phyloP scores from a whole-genome alignment of 139 green algal genomes.

The Picochlorum sp. region DNA sequence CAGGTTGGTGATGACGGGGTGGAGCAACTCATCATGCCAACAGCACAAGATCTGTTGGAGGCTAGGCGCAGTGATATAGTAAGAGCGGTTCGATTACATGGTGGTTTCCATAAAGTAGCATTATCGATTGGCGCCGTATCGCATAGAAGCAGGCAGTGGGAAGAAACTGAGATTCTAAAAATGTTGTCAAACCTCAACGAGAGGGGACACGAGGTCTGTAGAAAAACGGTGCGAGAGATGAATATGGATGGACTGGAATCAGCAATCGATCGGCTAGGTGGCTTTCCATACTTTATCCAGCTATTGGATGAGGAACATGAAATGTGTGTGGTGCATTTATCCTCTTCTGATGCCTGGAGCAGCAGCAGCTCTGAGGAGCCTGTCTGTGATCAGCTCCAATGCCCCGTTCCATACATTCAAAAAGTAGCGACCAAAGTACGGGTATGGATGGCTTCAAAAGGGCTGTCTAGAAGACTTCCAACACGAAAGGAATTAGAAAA shows the following conservation, averaged over 20 bases:
- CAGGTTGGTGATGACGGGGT: no score
- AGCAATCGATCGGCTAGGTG: no score
- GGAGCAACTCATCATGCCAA: slow-evolving; percentile 5
- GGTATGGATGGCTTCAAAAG: background rate
- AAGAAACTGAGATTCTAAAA: background rate
- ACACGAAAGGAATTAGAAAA: background rate
- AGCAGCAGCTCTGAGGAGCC: no score
- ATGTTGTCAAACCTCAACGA: background rate
- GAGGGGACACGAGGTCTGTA: no score
- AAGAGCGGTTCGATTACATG: slow-evolving; percentile 22
- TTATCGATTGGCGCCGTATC: slow-evolving; percentile 12
- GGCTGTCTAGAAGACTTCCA: background rate
- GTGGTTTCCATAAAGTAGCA: slow-evolving; percentile 23
- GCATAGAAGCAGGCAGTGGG: background rate
- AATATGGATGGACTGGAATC: no score
- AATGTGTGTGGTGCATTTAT: no score
- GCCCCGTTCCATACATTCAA: background rate
- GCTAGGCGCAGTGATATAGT: slow-evolving; percentile 26
- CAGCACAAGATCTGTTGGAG: slow-evolving; percentile 18
- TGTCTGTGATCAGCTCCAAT: no score
- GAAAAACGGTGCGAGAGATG: no score
- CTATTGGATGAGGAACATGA: background rate
- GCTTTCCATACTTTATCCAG: background rate
- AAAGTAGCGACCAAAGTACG: background rate
- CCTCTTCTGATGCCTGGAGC: no score